Percentiles rank a stretch among this genome's conserved stretches.
phyloP scores from a whole-genome alignment of 495 filamentous ascomycete genomes.

The Hyaloscypha bicolor region DNA sequence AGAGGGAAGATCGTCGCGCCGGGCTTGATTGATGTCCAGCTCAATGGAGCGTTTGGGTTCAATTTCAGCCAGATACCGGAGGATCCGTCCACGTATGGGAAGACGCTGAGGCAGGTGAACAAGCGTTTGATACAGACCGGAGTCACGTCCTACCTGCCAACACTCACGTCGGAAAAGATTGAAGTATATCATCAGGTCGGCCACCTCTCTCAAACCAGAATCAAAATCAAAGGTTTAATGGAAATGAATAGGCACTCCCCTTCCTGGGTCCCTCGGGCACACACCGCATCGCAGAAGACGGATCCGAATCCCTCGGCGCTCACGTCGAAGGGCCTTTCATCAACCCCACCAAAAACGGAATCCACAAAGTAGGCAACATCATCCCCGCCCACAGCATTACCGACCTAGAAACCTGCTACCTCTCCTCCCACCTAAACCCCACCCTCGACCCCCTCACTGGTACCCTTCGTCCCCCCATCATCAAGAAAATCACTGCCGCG shows the following conservation, averaged over 20 bases:
- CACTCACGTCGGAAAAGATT: conserved; percentile 65
- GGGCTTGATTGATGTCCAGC: conserved; percentile 82
- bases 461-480: conserved; percentile 34
- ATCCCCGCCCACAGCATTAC: conserved; percentile 51
- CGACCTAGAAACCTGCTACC: conserved; percentile 71
- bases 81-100: conserved; percentile 65
- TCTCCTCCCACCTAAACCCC: conserved; percentile 57
- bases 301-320: conserved; percentile 79
- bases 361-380: conserved; percentile 70
- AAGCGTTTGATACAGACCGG: conserved; percentile 69
- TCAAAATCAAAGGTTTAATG: not conserved
- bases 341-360: conserved; percentile 67
- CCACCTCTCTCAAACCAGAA: not conserved
- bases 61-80: conserved; percentile 76
- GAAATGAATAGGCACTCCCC: conserved; percentile 58
- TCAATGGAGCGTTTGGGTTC: conserved; percentile 85
- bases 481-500: conserved; percentile 79
- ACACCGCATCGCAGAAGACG: conserved; percentile 54
- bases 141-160: conserved; percentile 83
- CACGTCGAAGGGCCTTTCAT: conserved; percentile 88
- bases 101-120: conserved; percentile 68
- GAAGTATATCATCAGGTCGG: conserved; percentile 69
- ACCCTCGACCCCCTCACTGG: conserved; percentile 20
- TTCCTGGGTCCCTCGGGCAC: conserved; percentile 69
- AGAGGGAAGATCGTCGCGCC: conserved; percentile 78